Base-by-base conservation (phyloP, 371 early-diverging fungal species). In the Mortierella sp. region DNA sequence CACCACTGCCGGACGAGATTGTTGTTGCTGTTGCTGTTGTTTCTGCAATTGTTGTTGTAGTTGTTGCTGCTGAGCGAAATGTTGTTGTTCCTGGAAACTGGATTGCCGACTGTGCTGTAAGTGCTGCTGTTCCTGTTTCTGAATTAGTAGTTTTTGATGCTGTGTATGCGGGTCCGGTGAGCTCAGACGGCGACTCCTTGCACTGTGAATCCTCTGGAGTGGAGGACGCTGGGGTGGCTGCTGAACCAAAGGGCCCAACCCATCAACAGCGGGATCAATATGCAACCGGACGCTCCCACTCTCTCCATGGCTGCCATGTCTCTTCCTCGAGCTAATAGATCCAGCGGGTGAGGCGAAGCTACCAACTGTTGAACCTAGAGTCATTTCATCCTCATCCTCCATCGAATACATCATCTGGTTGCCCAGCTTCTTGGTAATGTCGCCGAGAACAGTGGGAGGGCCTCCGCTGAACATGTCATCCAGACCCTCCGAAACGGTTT, bases 351-450 rank as follows among this genome's bases (percentile, higher is more conserved):
- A 50, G 50, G 14, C 2, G 50, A 50, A 38, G 10, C 38, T 68
- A 38, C 47, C 50, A 1, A 42, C 11, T 28, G 11, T 4, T 14
- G 74, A 60, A 11, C 11, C 31, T 0, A 11, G 14, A 42, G 60
- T 70, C n/a, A 50, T 72, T 24, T 75, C 52, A 8, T 80, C 84
- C 26, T 79, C 78, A 19, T 34, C 63, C 21, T 88, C 88, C 34
- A 88, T 78, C 6, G 89, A 83, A 34, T 92, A 88, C 87, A 93
- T 92, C 50, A 95, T 93, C 78, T 95, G 94, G 16, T 93, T 92
- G 48, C 94, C 93, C 76, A 95, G 87, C 42, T 93, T 91, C 75
- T 94, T 93, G 13, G 93, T 95, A 6, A 95, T 94, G 57, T 93
- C 79, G 70, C 94, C 95, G n/a, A 95, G 85, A 89, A 95, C 94